phyloP scores from a whole-genome alignment of 2,329 filamentous ascomycete genomes.

The Tolypocladium paradoxum region DNA sequence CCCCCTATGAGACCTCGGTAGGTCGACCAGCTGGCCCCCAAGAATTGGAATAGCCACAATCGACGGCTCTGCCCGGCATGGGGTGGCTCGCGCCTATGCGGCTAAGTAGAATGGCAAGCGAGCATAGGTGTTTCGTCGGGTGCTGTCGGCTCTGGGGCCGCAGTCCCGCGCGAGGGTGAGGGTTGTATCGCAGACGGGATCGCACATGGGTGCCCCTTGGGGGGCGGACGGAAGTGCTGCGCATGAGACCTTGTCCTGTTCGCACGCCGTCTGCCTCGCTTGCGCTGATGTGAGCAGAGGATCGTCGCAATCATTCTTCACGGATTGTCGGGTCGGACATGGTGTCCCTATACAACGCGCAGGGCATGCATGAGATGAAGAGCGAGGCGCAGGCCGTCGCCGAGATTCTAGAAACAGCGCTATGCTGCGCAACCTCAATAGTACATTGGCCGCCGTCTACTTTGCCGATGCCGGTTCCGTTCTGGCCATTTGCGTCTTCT shows the following conservation, averaged over 20 bases:
- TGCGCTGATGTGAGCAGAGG: background rate
- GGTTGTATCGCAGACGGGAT: slow-evolving; percentile 4
- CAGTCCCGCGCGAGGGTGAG: background rate
- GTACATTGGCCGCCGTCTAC: background rate
- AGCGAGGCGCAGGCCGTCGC: background rate
- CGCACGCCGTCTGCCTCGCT: background rate
- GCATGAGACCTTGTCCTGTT: background rate
- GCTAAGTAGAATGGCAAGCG: background rate
- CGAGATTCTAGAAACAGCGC: background rate
- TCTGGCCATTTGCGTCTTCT: background rate
- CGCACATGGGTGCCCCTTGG: slow-evolving; percentile 2
- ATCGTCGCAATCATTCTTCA: background rate
- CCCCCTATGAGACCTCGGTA: background rate
- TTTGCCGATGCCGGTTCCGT: background rate
- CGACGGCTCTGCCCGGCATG: background rate
- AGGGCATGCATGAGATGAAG: background rate
- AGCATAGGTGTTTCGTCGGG: background rate
- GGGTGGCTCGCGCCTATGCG: background rate
- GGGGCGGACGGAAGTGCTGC: background rate
- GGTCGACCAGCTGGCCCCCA: background rate
- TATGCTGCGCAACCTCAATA: background rate
- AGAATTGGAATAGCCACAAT: background rate
- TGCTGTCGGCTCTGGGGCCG: background rate
- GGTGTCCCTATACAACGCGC: background rate
- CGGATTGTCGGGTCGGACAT: background rate